A percentile compares a stretch with the other conserved stretches of the same genome.
These are phyloP conservation scores for Phaeosphaeria sp. DNA, from an alignment of 2,329 filamentous ascomycete species.

Conservation along the genomic window DNA sequence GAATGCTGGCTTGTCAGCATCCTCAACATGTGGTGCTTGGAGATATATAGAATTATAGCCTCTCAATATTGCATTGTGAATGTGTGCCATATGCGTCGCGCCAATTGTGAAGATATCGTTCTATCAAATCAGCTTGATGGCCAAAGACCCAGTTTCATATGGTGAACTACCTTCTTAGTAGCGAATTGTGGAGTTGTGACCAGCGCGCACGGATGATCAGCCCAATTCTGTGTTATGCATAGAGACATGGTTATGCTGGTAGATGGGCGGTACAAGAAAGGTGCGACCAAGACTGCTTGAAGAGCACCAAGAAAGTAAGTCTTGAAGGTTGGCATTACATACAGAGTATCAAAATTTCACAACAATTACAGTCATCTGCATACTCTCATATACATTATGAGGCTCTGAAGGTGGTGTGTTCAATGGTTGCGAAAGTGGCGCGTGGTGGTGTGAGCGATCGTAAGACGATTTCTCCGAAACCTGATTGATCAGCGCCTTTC, in stretches of 20 bases:
- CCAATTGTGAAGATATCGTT: constrained; percentile 42
- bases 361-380: no score
- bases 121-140: constrained; percentile 11
- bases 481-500: constrained; percentile 1
- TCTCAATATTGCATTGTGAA: constrained; percentile 51
- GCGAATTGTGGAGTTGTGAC: constrained; percentile 37
- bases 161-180: constrained; percentile 33
- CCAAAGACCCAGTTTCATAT: neutral
- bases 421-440: constrained; percentile 14
- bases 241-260: constrained; percentile 11
- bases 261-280: constrained; percentile 8
- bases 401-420: constrained; percentile 5
- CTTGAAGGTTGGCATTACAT: constrained; percentile 11
- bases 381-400: neutral
- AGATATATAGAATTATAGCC: constrained; percentile 51
- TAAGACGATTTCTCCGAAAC: constrained; percentile 10
- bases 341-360: neutral
- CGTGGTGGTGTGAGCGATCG: constrained; percentile 22
- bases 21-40: constrained; percentile 42
- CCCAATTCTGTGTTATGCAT: constrained; percentile 31
- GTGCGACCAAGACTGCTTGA: constrained; percentile 10
- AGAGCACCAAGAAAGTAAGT: constrained; percentile 8
- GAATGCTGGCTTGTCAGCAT: constrained; percentile 43
- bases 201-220: constrained; percentile 36
- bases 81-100: constrained; percentile 47